Evolutionary conservation across 257 asterid genomes (phyloP).

Genomic region (Marsdenia floribunda): DNA sequence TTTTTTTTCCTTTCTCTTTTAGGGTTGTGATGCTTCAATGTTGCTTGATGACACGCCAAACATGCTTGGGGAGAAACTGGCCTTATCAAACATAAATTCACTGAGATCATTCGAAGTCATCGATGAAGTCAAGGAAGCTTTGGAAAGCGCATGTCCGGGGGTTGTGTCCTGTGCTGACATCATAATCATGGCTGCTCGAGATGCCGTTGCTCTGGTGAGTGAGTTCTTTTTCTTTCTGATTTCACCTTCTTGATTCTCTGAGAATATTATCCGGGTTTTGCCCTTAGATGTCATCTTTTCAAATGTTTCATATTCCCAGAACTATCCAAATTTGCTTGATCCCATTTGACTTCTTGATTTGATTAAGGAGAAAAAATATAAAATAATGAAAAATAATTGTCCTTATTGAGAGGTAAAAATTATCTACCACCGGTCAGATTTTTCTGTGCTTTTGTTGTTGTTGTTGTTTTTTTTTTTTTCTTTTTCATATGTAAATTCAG

Average conservation of each 20-base stretch:
- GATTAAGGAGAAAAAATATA: background rate
- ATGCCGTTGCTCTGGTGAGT: slow-evolving; percentile 78
- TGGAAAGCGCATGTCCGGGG: slow-evolving; percentile 64
- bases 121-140: slow-evolving; percentile 63
- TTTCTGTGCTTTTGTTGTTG: no score
- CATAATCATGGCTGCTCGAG: slow-evolving; percentile 85
- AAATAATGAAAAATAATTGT: no score
- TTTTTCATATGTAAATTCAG: background rate
- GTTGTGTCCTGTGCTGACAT: slow-evolving; percentile 95
- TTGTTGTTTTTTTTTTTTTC: background rate
- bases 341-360: background rate
- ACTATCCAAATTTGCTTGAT: background rate
- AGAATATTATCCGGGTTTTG: background rate
- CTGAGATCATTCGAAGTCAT: slow-evolving; percentile 69
- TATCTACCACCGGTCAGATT: background rate
- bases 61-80: slow-evolving; percentile 76
- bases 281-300: background rate
- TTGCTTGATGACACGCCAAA: slow-evolving; percentile 70
- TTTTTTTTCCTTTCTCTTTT: background rate
- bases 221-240: background rate
- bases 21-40: slow-evolving; percentile 96
- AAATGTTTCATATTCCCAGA: background rate
- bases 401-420: background rate
- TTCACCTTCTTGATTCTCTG: background rate
- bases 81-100: slow-evolving; percentile 73